Evolutionary conservation across 2,329 filamentous ascomycete species (phyloP).

Genomic region (Chalara sp.): DNA sequence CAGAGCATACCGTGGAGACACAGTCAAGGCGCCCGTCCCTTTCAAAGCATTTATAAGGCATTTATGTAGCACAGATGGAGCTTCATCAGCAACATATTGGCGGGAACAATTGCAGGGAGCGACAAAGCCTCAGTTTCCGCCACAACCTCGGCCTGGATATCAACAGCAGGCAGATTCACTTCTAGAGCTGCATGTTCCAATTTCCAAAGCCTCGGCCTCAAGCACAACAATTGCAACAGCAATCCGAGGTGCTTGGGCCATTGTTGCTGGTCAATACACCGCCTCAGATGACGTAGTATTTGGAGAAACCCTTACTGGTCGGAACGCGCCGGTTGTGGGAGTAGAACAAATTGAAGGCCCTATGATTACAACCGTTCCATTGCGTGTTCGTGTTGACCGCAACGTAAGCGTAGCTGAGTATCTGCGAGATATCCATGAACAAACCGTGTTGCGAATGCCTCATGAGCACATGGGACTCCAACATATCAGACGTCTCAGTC

Average conservation of each 20-base stretch:
- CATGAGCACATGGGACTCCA: constrained; percentile 21
- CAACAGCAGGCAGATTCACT: constrained; percentile 5
- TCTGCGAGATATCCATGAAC: constrained; percentile 8
- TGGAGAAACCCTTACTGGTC: constrained; percentile 37
- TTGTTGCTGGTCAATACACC: constrained; percentile 33
- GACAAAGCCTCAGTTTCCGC: neutral
- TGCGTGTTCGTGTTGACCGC: constrained; percentile 27
- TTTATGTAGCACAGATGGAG: constrained; percentile 29
- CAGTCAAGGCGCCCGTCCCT: constrained; percentile 15
- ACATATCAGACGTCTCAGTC: constrained; percentile 18
- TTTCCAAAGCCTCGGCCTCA: neutral
- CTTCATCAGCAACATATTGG: neutral
- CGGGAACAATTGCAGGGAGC: neutral
- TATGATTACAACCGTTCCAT: constrained; percentile 36
- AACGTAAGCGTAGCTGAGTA: constrained; percentile 16
- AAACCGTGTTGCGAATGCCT: constrained; percentile 37
- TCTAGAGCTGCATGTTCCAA: constrained; percentile 2
- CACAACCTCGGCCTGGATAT: constrained; percentile 1
- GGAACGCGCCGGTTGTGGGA: constrained; percentile 31
- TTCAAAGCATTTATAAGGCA: constrained; percentile 44
- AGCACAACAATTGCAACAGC: constrained; percentile 11
- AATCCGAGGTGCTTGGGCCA: constrained; percentile 32
- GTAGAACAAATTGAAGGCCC: constrained; percentile 37
- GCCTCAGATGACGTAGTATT: constrained; percentile 29
- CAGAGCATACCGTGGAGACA: constrained; percentile 15